Evolutionary conservation across 2,329 filamentous ascomycete genomes (phyloP), one percentile per base, ranked within the genome.

Genomic region (Mollisia scopiformis): DNA sequence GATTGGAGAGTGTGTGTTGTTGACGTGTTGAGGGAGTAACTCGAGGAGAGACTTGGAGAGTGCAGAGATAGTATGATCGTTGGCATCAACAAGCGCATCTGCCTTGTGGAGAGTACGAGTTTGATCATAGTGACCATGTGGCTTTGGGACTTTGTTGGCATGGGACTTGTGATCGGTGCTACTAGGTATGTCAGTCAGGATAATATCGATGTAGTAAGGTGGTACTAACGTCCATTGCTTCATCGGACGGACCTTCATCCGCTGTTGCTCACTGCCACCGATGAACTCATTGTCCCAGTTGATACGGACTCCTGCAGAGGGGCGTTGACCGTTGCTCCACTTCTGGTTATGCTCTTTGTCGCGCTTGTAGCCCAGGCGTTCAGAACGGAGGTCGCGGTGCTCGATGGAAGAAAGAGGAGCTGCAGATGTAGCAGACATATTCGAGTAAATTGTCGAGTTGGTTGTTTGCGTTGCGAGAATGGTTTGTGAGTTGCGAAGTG

Each of bases 11-110:
- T 63, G 28, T 8, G 63, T 64, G 61, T 69, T 69, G 55, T 72
- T 72, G 52, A 27, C 55, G 46, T 72, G 67, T 52, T 65, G 59
- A 21, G 71, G 71, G 6, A 73, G 63, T 35, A 73, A 64, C 10
- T 72, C 69, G 53, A 73, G 62, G 53, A 73, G 65, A 2, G 71
- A 72, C 16, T 67, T 65, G 39, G 70, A 73, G 33, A 72, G 66
- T 14, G 61, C 53, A 16, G 59, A 54, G 3, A 60, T 52, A 8
- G 63, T 52, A 21, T 64, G 52, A 23, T 71, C 67, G 21, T 62
- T 61, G 25, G 67, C 63, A 23, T 71, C 71, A 30, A 64, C 25
- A 2, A 63, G 31, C 16, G 70, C 68, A 16, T 66, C 65, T 31
- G 61, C 61, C 50, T 70, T 69, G 25, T 67, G 67, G 10, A 57